phyloP scores from a whole-genome alignment of 2,329 filamentous ascomycete genomes.

The Xylariaceae sp. region DNA sequence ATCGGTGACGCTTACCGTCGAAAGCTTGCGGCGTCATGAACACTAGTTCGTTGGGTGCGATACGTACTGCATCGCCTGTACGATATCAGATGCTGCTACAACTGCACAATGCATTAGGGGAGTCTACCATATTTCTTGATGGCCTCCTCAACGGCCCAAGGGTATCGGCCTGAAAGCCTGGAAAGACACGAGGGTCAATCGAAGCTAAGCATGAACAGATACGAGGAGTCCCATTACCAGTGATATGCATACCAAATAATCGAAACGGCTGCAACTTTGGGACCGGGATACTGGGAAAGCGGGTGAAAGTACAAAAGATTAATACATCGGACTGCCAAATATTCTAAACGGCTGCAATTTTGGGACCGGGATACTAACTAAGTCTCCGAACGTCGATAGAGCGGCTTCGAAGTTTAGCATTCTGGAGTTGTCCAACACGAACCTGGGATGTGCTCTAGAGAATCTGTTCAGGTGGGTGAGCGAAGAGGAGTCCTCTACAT shows the following conservation, averaged over 20 bases:
- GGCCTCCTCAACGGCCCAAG: slow-evolving; percentile 18
- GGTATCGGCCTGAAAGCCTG: slow-evolving; percentile 23
- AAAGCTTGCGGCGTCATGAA: slow-evolving; percentile 36
- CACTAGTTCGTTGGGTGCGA: slow-evolving; percentile 38
- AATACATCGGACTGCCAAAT: too few species aligned
- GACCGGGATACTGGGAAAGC: slow-evolving; percentile 26
- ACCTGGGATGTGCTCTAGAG: too few species aligned
- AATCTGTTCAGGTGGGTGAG: too few species aligned
- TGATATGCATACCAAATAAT: neutral
- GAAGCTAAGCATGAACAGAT: neutral
- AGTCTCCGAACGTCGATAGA: slow-evolving; percentile 27
- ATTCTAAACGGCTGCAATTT: slow-evolving; percentile 20
- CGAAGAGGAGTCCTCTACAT: too few species aligned
- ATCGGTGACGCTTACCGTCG: too few species aligned
- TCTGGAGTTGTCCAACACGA: too few species aligned
- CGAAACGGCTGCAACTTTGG: slow-evolving; percentile 23
- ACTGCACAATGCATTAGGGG: neutral
- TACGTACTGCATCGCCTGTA: slow-evolving; percentile 32
- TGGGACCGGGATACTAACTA: slow-evolving; percentile 26
- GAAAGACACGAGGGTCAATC: slow-evolving; percentile 21
- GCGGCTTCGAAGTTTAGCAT: too few species aligned
- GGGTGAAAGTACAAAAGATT: slow-evolving; percentile 28
- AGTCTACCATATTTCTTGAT: slow-evolving; percentile 23
- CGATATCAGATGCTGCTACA: neutral
- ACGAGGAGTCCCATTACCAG: too few species aligned